phyloP scores from a whole-genome alignment of 2,329 filamentous ascomycete species.

The Ophiostoma populinum region DNA sequence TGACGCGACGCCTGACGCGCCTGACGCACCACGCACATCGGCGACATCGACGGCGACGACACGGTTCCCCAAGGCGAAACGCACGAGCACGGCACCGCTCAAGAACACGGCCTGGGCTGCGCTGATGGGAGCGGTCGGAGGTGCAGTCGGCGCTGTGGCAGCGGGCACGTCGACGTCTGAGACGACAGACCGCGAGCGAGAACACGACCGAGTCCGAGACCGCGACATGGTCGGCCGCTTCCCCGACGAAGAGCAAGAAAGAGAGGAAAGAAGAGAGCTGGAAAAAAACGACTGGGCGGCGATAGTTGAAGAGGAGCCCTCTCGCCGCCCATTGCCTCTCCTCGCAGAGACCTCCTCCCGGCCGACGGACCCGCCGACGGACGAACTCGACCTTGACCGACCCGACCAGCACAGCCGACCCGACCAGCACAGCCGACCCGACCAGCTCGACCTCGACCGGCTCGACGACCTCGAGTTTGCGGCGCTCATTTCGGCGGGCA shows the following conservation, averaged over 20 bases:
- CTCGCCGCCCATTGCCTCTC: slow-evolving; percentile 3
- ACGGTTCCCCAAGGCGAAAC: slow-evolving; percentile 15
- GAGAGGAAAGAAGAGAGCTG: not conserved
- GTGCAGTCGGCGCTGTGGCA: slow-evolving; percentile 15
- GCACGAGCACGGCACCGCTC: slow-evolving; percentile 5
- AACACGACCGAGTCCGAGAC: not conserved
- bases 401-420: no score
- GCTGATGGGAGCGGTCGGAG: slow-evolving; percentile 32
- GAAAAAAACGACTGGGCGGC: slow-evolving; percentile 5
- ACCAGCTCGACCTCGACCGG: not conserved
- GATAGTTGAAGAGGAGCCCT: slow-evolving; percentile 9
- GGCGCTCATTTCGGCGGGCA: slow-evolving; percentile 49
- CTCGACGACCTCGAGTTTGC: slow-evolving; percentile 48
- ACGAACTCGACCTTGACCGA: no score
- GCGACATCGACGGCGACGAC: not conserved
- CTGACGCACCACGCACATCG: no score
- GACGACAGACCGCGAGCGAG: not conserved
- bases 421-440: no score
- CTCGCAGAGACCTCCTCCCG: no score
- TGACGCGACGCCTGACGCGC: no score
- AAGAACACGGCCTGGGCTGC: slow-evolving; percentile 31
- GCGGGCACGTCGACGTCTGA: slow-evolving; percentile 1
- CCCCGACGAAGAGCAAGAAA: slow-evolving; percentile 1
- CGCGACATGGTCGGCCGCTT: slow-evolving; percentile 1
- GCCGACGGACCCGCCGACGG: no score